Evolutionary conservation across 495 filamentous ascomycete species (phyloP).

Genomic region (Saxophila tyrrhenica): DNA sequence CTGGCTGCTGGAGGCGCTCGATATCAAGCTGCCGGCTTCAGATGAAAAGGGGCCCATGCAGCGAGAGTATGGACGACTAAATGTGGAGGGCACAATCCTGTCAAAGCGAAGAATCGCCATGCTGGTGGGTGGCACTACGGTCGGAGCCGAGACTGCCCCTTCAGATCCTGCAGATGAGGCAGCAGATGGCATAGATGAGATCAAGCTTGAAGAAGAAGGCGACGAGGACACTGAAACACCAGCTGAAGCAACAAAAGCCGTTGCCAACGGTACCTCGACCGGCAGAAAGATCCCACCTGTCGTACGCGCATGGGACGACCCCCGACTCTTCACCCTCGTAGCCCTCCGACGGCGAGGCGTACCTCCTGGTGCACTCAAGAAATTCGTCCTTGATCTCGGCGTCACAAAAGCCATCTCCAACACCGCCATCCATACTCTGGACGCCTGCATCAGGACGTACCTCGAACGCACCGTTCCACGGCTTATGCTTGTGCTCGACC

Average conservation of each 20-base stretch:
- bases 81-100: constrained; percentile 68
- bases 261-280: constrained; percentile 15
- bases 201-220: constrained; percentile 35
- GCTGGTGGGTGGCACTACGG: constrained; percentile 45
- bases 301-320: constrained; percentile 81
- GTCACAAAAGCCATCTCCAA: constrained; percentile 65
- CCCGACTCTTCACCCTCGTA: constrained; percentile 79
- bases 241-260: not conserved
- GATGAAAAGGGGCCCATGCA: constrained; percentile 57
- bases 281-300: constrained; percentile 24
- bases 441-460: constrained; percentile 66
- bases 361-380: constrained; percentile 74
- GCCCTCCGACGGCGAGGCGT: constrained; percentile 71
- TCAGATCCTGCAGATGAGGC: not conserved
- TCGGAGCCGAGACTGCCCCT: constrained; percentile 8
- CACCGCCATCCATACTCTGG: constrained; percentile 65
- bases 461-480: constrained; percentile 76
- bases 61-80: constrained; percentile 71
- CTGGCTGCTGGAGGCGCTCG: constrained; percentile 69
- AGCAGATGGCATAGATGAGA: constrained; percentile 14
- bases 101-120: constrained; percentile 73
- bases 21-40: constrained; percentile 42
- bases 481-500: constrained; percentile 67
- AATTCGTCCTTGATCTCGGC: constrained; percentile 79
- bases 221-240: constrained; percentile 28